Evolutionary conservation across 1,284 basidiomycete species (phyloP), one percentile per base, ranked within the genome.

Genomic region (Fomitopsis schrenkii): DNA sequence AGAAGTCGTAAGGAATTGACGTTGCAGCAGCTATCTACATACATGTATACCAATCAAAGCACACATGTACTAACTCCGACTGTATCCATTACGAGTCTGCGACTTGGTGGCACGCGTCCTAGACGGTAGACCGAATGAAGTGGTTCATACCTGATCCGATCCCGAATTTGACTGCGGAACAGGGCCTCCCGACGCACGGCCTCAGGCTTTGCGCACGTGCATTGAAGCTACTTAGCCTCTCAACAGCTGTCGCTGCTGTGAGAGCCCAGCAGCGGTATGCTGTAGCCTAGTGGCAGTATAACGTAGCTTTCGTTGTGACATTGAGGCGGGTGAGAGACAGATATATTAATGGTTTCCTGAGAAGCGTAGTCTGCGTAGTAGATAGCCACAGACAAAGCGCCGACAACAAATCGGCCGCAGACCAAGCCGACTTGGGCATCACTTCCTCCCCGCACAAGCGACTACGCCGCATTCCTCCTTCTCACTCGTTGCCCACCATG

Each of bases 361-460:
- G 6, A 53, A 36, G 15, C 6, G 22, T 22, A 22, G 22, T 22
- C 22, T 22, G 22, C 22, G 22, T 22, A 22, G 17, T 17, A 15
- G 50, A n/a, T 14, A 28, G 50, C 50, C 50, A 53, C 50, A 53
- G 50, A 53, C 50, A 53, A 53, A 53, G 50, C 50, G 50, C 33
- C 50, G 2, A 53, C 50, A 53, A 53, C 50, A 53, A 53, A 53
- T 30, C 2, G 50, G 50, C 50, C 48, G 48, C 48, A 53, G 45
- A 35, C 50, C 28, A 53, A 28, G n/a, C 36, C 54, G 35, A 22
- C 38, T 28, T 55, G 22, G 22, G 17, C 19, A 55, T 41, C 45
- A 48, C 45, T 26, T 46, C 22, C n/a, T 15, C 45, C 26, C 22
- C 10, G 22, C n/a, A 14, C 19, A 10, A 30, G 15, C 15, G 41